phyloP scores from a whole-genome alignment of 169 alveolate species.

The Hepatocystis sp. region DNA sequence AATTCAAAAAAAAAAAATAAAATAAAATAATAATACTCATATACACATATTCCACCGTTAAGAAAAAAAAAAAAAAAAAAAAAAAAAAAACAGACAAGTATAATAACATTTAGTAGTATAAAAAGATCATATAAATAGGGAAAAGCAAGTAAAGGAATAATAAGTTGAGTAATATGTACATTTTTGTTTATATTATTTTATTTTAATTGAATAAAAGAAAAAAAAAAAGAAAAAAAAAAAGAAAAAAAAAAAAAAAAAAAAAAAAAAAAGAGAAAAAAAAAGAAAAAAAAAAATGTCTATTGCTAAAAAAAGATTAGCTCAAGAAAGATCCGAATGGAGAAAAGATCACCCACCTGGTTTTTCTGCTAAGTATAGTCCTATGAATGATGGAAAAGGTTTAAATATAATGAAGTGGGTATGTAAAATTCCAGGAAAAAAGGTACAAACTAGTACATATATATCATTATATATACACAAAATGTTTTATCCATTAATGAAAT shows the following conservation, averaged over 20 bases:
- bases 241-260: no score
- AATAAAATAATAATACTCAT: no score
- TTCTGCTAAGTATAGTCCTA: constrained; percentile 95
- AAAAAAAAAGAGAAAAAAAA: no score
- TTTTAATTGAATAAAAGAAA: neutral
- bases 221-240: no score
- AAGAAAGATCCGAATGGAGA: constrained; percentile 97
- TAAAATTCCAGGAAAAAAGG: constrained; percentile 97
- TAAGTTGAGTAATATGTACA: neutral
- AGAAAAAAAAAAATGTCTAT: no score
- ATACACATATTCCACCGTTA: no score
- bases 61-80: no score
- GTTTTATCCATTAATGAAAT: no score
- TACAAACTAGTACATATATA: constrained; percentile 31
- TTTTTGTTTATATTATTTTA: neutral
- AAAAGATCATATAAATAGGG: neutral
- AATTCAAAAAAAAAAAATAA: no score
- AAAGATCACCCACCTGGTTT: constrained; percentile 98
- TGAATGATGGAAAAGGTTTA: constrained; percentile 93
- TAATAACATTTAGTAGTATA: no score
- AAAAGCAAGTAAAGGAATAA: neutral
- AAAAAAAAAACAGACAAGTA: no score
- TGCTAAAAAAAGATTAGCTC: constrained; percentile 92
- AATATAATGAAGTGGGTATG: constrained; percentile 97
- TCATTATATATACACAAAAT: neutral